Evolutionary conservation across 169 alveolate species (phyloP), one percentile per base, ranked within the genome.

Genomic region (Babesia ovata): DNA sequence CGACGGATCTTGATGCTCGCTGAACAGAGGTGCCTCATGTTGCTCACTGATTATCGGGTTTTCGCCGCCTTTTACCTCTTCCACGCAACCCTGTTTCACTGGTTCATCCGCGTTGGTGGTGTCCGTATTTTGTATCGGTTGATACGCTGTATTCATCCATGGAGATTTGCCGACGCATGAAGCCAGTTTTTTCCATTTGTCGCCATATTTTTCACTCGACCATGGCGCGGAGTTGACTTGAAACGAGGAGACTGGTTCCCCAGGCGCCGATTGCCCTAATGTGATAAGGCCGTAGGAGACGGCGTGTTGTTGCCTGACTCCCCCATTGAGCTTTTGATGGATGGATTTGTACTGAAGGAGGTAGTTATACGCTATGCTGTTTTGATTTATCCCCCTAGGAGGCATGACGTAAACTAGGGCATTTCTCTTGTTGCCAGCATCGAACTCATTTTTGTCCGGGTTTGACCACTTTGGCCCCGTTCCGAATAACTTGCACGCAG

Each of bases 391-490:
- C 3, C 46, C 8, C 36, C 61, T 82, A 4, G 81, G 72, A 13
- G 84, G 79, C 50, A 26, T 82, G 21, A 82, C 67, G 63, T 82
- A 82, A 36, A 82, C 85, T 22, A 82, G 42, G 17, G 42, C 48
- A n/a, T 56, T 66, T 12, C 49, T 57, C 50, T 56, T 73, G 29
- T 74, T 82, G 0, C 60, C 39, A 8, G 70, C 33, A 58, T 82
- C 85, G 63, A 82, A 82, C 45, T 82, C 85, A n/a, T 57, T 73
- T 45, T 63, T 71, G 33, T 82, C 71, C 6, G 89, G 89, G 46
- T 82, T 82, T 0, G 75, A 73, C 89, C 89, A 82, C 62, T 82
- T 82, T 3, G 89, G 89, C 44, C 89, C 89, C 21, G 42, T 74
- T 9, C 89, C 89, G 54, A 53, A 82, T 6, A 82, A 44, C 36